Percentiles rank a stretch among this genome's conserved stretches.
phyloP scores from a whole-genome alignment of 163 green algal species.

The Coccomyxa subellipsoidea region DNA sequence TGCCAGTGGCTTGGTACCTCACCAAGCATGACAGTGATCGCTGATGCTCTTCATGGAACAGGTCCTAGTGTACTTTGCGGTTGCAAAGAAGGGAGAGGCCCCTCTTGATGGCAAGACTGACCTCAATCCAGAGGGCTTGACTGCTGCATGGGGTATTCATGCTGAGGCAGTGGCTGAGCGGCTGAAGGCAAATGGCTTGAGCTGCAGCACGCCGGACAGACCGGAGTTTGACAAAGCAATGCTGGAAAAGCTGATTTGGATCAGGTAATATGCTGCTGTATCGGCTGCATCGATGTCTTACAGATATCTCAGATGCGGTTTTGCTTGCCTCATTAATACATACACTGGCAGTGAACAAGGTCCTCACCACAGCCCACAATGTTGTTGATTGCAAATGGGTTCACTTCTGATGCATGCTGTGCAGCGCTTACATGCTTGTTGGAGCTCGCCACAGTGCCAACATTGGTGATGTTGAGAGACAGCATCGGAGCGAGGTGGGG shows the following conservation, averaged over 20 bases:
- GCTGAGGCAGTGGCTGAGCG: conserved; percentile 74
- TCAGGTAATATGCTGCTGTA: conserved; percentile 53
- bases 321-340: no score
- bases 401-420: not conserved
- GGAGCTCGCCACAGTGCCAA: conserved; percentile 72
- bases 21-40: no score
- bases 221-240: conserved; percentile 73
- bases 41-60: no score
- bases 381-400: no score
- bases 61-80: conserved; percentile 98
- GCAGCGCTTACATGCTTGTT: conserved; percentile 92
- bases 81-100: conserved; percentile 89
- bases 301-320: not conserved
- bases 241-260: conserved; percentile 99
- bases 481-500: conserved; percentile 64
- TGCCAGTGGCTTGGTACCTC: no score
- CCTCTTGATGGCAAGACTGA: conserved; percentile 95
- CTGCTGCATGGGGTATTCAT: conserved; percentile 81
- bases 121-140: conserved; percentile 94
- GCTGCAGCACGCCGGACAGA: conserved; percentile 69
- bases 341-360: no score
- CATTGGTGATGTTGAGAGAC: conserved; percentile 86
- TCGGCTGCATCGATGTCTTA: no score
- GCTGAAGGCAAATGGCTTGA: conserved; percentile 69
- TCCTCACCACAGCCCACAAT: no score